These are phyloP conservation scores for Cytidiella melzeri DNA, from an alignment of 768 basidiomycete genomes.

Conservation along the genomic window DNA sequence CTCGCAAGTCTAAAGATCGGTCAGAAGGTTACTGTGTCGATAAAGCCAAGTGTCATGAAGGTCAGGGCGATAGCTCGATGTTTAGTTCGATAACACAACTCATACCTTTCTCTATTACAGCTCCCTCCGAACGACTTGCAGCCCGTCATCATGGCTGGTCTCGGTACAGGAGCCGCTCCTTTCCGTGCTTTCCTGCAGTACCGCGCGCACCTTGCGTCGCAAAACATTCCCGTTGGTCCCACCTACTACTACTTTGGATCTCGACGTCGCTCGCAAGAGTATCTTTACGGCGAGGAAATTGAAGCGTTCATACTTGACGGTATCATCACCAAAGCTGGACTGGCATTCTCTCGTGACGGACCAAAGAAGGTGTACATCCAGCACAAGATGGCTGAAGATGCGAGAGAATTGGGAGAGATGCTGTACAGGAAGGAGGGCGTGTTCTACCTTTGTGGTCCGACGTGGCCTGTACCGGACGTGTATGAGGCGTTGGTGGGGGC, in stretches of 20 bases:
- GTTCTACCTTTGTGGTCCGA: slow-evolving; percentile 97
- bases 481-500: slow-evolving; percentile 88
- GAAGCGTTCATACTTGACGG: slow-evolving; percentile 87
- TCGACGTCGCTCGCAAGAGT: slow-evolving; percentile 91
- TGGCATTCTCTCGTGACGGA: slow-evolving; percentile 95
- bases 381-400: slow-evolving; percentile 95
- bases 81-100: slow-evolving; percentile 13
- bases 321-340: slow-evolving; percentile 82
- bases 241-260: slow-evolving; percentile 99
- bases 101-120: too few species aligned
- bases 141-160: slow-evolving; percentile 97
- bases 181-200: slow-evolving; percentile 99
- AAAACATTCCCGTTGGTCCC: slow-evolving; percentile 81
- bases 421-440: slow-evolving; percentile 68
- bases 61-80: too few species aligned
- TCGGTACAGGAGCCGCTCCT: slow-evolving; percentile 96
- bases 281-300: slow-evolving; percentile 94
- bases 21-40: slow-evolving; percentile 92
- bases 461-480: slow-evolving; percentile 99
- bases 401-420: slow-evolving; percentile 66
- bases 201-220: slow-evolving; percentile 73
- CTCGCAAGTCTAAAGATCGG: slow-evolving; percentile 78
- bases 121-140: slow-evolving; percentile 79
- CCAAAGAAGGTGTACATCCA: slow-evolving; percentile 96
- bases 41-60: slow-evolving; percentile 99